These are phyloP conservation scores for Echinochloa phyllopogon DNA, from an alignment of 176 grass and related monocot species.

Conservation along the genomic window DNA sequence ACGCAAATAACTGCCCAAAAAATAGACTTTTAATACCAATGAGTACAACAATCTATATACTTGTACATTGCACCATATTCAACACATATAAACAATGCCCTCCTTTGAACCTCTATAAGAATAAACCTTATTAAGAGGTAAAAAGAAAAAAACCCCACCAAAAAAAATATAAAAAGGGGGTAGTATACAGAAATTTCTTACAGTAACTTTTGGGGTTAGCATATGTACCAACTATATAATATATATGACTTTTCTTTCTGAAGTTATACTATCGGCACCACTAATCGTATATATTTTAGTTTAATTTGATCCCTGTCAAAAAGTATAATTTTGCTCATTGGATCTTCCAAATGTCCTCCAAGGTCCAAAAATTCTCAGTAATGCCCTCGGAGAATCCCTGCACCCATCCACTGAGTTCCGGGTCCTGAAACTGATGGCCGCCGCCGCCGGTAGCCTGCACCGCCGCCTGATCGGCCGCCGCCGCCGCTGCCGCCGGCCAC, in stretches of 20 bases:
- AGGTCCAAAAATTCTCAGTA: slow-evolving; percentile 53
- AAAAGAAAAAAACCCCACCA: not conserved
- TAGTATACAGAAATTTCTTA: not conserved
- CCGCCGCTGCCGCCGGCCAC: not conserved
- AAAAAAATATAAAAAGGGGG: not conserved
- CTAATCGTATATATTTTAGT: not conserved
- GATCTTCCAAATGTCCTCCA: slow-evolving; percentile 59
- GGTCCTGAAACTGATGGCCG: slow-evolving; percentile 10
- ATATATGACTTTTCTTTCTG: not conserved
- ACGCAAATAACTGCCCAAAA: not conserved
- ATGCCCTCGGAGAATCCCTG: slow-evolving; percentile 50
- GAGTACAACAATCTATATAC: not conserved
- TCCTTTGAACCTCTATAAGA: not conserved
- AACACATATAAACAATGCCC: not conserved
- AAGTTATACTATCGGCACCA: not conserved
- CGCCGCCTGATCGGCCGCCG: not conserved
- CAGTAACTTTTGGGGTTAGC: slow-evolving; percentile 31
- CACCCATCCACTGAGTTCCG: slow-evolving; percentile 52
- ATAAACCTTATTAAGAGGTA: not conserved
- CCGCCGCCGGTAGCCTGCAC: not conserved
- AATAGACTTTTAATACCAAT: not conserved
- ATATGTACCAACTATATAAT: not conserved
- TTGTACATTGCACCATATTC: not conserved
- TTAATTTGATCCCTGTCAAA: not conserved
- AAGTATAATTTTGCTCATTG: slow-evolving; percentile 1